Conservation (phyloP, 2,329 filamentous ascomycete species). For the Trichoderma sp. region DNA sequence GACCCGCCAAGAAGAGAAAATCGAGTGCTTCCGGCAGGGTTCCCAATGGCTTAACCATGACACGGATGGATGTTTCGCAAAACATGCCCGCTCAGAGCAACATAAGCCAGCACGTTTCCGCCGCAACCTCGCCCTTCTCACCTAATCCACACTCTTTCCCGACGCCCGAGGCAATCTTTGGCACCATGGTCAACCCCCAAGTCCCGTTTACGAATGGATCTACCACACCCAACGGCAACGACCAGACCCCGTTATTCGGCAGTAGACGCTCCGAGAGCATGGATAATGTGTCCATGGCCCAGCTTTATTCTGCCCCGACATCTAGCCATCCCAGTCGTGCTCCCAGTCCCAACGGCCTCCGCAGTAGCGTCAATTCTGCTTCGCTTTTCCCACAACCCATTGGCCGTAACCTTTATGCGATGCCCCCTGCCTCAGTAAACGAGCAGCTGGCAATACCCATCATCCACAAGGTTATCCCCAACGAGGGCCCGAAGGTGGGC, state of each 20-base stretch:
- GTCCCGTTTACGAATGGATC: slow-evolving; percentile 58
- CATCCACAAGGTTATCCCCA: slow-evolving; percentile 83
- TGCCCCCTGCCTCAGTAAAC: slow-evolving; percentile 52
- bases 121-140: slow-evolving; percentile 58
- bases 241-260: slow-evolving; percentile 61
- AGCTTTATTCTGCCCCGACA: slow-evolving; percentile 71
- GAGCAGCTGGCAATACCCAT: slow-evolving; percentile 56
- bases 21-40: slow-evolving; percentile 72
- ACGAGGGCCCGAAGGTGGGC: slow-evolving; percentile 78
- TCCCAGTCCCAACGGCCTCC: slow-evolving; percentile 67
- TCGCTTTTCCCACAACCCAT: slow-evolving; percentile 52
- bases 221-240: slow-evolving; percentile 67
- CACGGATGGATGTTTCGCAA: slow-evolving; percentile 68
- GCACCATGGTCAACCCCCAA: slow-evolving; percentile 47
- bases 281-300: slow-evolving; percentile 66
- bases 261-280: slow-evolving; percentile 64
- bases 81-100: slow-evolving; percentile 43
- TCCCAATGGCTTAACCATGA: slow-evolving; percentile 79
- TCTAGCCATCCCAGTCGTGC: slow-evolving; percentile 77
- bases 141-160: slow-evolving; percentile 52
- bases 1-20: slow-evolving; percentile 82
- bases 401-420: slow-evolving; percentile 53
- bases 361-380: slow-evolving; percentile 51
- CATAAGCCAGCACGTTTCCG: slow-evolving; percentile 45
- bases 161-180: slow-evolving; percentile 52